Percentiles rank a stretch among this genome's conserved stretches.
Evolutionary conservation across 75 land plant species (phyloP).

Genomic region (Cunninghamia lanceolata): DNA sequence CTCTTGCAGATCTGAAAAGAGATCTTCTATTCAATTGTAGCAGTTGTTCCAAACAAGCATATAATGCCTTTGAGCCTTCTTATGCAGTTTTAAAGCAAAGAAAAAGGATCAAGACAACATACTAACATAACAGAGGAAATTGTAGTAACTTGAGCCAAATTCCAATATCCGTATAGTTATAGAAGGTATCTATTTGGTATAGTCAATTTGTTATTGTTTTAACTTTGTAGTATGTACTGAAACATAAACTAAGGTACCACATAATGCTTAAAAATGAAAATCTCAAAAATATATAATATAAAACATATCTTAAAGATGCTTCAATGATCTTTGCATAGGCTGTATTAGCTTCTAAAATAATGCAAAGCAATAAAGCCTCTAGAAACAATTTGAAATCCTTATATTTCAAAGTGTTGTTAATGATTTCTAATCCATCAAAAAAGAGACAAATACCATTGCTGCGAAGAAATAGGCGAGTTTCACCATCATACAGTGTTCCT

Average conservation of each 20-base stretch:
- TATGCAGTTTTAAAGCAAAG: not conserved
- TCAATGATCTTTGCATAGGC: not conserved
- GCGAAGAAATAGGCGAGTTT: conserved; percentile 79
- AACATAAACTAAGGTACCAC: not conserved
- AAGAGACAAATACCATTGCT: conserved; percentile 49
- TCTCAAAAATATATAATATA: not conserved
- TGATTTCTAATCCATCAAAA: not conserved
- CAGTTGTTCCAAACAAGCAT: not conserved
- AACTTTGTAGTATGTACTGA: not conserved
- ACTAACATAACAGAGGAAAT: not conserved
- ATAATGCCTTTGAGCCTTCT: not conserved
- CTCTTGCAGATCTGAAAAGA: not conserved
- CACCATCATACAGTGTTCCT: conserved; percentile 97
- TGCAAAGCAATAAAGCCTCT: not conserved
- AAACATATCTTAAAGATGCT: not conserved
- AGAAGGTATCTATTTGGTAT: not conserved
- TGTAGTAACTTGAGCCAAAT: not conserved
- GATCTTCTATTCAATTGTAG: too few species aligned
- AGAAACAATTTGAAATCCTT: not conserved
- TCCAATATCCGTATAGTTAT: not conserved
- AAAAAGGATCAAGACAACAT: not conserved
- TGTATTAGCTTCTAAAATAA: not conserved
- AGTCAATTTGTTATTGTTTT: not conserved
- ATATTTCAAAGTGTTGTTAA: not conserved
- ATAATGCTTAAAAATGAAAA: not conserved